phyloP scores from a whole-genome alignment of 2,329 filamentous ascomycete genomes.

The Aspergillus bombycis region DNA sequence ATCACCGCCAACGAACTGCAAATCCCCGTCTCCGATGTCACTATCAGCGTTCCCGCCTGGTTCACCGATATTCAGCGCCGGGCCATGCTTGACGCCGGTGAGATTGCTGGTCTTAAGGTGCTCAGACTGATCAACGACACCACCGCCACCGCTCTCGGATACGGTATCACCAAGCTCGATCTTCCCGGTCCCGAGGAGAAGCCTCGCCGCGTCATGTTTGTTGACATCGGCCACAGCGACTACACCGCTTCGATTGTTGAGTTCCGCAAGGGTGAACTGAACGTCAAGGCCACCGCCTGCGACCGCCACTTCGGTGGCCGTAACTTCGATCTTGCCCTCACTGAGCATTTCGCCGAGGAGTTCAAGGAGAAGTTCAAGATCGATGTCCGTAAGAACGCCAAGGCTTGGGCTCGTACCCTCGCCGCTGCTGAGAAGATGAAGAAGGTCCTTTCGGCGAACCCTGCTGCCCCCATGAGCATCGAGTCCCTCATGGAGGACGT shows the following conservation, averaged over 20 bases:
- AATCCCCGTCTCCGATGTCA: slow-evolving; percentile 87
- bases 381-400: slow-evolving; percentile 86
- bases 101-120: slow-evolving; percentile 90
- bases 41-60: slow-evolving; percentile 93
- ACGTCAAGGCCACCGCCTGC: slow-evolving; percentile 88
- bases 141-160: slow-evolving; percentile 92
- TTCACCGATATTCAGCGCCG: slow-evolving; percentile 95
- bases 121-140: slow-evolving; percentile 97
- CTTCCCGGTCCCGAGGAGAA: slow-evolving; percentile 87
- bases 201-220: slow-evolving; percentile 84
- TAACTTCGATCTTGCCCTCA: slow-evolving; percentile 92
- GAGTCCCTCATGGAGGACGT: slow-evolving; percentile 99
- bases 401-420: slow-evolving; percentile 83
- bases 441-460: slow-evolving; percentile 96
- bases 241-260: slow-evolving; percentile 94
- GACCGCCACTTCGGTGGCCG: slow-evolving; percentile 97
- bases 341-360: slow-evolving; percentile 92
- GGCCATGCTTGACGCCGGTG: slow-evolving; percentile 83
- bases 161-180: slow-evolving; percentile 97
- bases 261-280: slow-evolving; percentile 94
- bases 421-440: slow-evolving; percentile 95
- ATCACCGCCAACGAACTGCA: slow-evolving; percentile 86
- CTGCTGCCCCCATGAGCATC: slow-evolving; percentile 88
- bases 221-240: slow-evolving; percentile 96
- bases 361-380: slow-evolving; percentile 99